Evolutionary conservation across 768 basidiomycete genomes (phyloP).

Genomic region (Calvatia gigantea): DNA sequence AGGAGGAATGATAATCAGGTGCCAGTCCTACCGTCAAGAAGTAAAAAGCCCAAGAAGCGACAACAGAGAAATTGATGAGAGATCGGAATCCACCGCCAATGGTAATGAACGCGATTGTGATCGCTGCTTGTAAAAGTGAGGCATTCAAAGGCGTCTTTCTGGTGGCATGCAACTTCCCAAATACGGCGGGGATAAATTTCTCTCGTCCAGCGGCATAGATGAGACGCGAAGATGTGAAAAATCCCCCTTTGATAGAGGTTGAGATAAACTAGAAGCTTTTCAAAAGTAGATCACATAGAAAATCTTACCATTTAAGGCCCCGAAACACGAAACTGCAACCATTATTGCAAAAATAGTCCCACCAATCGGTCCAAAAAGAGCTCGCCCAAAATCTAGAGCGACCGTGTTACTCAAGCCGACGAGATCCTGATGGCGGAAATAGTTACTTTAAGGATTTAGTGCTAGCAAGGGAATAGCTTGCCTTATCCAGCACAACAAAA

Average conservation of each 20-base stretch:
- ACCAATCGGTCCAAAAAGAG: conserved; percentile 83
- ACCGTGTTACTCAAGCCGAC: conserved; percentile 84
- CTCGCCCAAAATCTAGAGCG: conserved; percentile 88
- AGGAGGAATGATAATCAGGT: not conserved
- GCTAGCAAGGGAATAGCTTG: conserved; percentile 18
- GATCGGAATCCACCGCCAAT: conserved; percentile 88
- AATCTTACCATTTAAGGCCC: conserved; percentile 78
- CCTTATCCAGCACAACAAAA: conserved; percentile 89
- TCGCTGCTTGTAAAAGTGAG: conserved; percentile 67
- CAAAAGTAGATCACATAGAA: not conserved
- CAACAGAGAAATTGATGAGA: conserved; percentile 85
- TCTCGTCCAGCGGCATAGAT: conserved; percentile 89
- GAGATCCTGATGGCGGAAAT: conserved; percentile 34
- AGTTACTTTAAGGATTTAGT: conserved; percentile 5
- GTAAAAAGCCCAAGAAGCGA: conserved; percentile 85
- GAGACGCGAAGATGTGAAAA: conserved; percentile 77
- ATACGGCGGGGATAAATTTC: conserved; percentile 80
- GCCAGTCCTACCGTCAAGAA: conserved; percentile 66
- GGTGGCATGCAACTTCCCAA: conserved; percentile 70
- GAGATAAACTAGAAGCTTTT: conserved; percentile 4
- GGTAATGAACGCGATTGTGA: conserved; percentile 77
- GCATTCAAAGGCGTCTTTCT: conserved; percentile 89
- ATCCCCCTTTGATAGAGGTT: conserved; percentile 43
- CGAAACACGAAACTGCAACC: conserved; percentile 94
- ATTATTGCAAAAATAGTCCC: conserved; percentile 83